Evolutionary conservation across 2,329 filamentous ascomycete species (phyloP), one percentile per base, ranked within the genome.

Genomic region (Alternaria ethzedia): DNA sequence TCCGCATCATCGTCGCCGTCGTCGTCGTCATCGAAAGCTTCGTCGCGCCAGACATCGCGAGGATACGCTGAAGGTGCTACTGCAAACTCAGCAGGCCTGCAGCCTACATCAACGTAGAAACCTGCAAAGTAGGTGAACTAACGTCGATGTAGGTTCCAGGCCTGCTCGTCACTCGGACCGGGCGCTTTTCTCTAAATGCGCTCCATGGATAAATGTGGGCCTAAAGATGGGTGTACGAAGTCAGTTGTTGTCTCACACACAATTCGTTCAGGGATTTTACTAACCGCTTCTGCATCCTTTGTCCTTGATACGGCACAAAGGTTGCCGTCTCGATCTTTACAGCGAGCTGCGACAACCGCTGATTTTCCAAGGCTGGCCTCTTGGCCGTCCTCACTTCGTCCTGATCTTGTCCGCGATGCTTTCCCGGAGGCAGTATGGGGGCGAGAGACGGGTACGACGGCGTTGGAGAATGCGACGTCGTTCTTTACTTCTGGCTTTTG

Each of bases 191-290:
- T 64, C 54, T 55, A 62, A 70, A 63, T 2, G 44, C 65, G 51
- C 62, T 65, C 66, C 68, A 68, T 64, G 65, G 68, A 54, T 70
- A 70, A 50, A 70, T 61, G 56, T 70, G 64, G 59, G 57, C 63
- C 30, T 32, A 32, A 32, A 32, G 30, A 32, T 32, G 1, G 13
- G 30, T 32, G 1, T 32, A 32, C 13, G 1, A 32, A 32, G 30
- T 32, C 30, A 32, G 30, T 32, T 32, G 30, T 32, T 32, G 30
- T 32, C 30, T 32, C 30, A 32, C 1, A 32, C 15, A 2, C 30
- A 32, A 2, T 32, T 32, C 30, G 30, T 32, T 8, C 30, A 8
- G 30, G 13, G 4, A 32, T 1, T 8, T 32, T 8, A 32, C 30
- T 32, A 8, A 32, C 30, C 30, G 6, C 30, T 15, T 32, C 30